A percentile compares a stretch with the other conserved stretches of the same genome.
phyloP scores from a whole-genome alignment of 306 rosid species.

The Rosa lucieae region DNA sequence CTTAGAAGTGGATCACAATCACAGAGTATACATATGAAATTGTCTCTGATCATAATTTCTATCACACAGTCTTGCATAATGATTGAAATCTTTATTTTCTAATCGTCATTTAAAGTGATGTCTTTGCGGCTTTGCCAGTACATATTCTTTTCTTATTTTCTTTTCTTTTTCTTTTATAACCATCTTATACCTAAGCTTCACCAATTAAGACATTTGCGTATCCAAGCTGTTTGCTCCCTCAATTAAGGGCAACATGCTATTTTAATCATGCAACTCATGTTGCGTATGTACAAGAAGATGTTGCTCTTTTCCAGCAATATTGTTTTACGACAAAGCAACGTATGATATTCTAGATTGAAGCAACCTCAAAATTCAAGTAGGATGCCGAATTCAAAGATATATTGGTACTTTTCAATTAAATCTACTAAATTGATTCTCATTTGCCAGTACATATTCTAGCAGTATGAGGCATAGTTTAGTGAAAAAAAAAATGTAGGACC shows the following conservation, averaged over 20 bases:
- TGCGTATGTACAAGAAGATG: neutral
- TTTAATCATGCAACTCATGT: neutral
- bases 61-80: neutral
- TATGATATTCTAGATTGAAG: neutral
- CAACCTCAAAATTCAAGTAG: neutral
- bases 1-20: neutral
- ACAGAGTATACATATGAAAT: neutral
- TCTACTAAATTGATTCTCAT: neutral
- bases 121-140: neutral
- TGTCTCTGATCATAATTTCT: neutral
- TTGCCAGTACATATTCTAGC: too few species aligned
- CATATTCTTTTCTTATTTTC: neutral
- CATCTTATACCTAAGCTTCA: neutral
- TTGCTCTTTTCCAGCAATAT: neutral
- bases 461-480: too few species aligned
- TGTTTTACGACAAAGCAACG: neutral
- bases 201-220: neutral
- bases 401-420: too few species aligned
- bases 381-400: neutral
- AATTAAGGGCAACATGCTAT: neutral
- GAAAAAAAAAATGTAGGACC: too few species aligned
- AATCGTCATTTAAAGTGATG: neutral
- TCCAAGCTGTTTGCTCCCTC: neutral
- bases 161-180: neutral
- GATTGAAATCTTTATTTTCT: neutral